phyloP scores from a whole-genome alignment of 768 basidiomycete genomes.

The Amanita jacksonii region DNA sequence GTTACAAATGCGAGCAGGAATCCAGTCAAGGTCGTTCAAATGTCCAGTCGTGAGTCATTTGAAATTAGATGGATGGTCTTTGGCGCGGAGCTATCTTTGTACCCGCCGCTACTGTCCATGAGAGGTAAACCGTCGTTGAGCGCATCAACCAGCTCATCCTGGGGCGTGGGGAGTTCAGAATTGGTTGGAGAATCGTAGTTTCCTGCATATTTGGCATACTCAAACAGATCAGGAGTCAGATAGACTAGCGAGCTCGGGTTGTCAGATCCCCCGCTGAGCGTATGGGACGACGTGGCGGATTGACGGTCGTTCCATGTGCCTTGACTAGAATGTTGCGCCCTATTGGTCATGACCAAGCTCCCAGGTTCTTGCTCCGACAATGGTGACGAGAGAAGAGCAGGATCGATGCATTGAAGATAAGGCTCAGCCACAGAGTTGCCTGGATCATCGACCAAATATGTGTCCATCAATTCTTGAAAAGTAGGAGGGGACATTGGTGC shows the following conservation, averaged over 20 bases:
- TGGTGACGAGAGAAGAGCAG: not conserved
- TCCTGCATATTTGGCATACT: not conserved
- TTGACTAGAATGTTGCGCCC: too few relatives aligned
- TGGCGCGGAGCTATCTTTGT: too few relatives aligned
- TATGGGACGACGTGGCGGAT: not conserved
- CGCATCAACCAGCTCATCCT: constrained; percentile 1
- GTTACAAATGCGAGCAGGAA: too few relatives aligned
- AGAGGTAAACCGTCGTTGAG: too few relatives aligned
- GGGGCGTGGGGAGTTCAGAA: constrained; percentile 4
- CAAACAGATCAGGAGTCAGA: constrained; percentile 2
- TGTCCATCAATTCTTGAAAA: not conserved
- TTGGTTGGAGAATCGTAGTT: not conserved
- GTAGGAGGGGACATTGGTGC: constrained; percentile 20
- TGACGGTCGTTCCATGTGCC: too few relatives aligned
- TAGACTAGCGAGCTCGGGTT: not conserved
- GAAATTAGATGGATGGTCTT: too few relatives aligned
- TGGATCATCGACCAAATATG: not conserved
- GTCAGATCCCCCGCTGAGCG: not conserved
- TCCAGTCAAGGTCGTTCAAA: too few relatives aligned
- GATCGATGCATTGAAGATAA: not conserved
- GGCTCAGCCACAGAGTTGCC: not conserved
- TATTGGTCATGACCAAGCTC: too few relatives aligned
- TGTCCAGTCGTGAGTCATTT: too few relatives aligned
- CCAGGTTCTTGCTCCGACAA: too few relatives aligned
- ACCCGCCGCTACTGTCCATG: too few relatives aligned